Conservation (phyloP, 305 asterid genomes). For the Ruellia speciosa region DNA sequence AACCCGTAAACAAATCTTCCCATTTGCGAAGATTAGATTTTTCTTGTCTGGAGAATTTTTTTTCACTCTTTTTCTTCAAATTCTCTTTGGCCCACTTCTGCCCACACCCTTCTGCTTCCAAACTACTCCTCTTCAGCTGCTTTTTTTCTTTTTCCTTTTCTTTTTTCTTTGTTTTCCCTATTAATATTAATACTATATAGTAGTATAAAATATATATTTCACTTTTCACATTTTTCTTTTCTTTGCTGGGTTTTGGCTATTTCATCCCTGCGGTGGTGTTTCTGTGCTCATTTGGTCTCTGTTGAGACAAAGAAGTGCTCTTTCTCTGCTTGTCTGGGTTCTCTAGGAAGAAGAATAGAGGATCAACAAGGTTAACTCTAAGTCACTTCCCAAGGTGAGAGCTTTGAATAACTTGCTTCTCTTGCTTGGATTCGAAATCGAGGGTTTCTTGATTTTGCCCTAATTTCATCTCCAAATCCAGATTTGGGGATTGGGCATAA, state of each 20-base stretch:
- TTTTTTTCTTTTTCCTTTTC: constrained; percentile 24
- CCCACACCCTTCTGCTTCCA: constrained; percentile 42
- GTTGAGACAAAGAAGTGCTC: constrained; percentile 28
- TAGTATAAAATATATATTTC: neutral
- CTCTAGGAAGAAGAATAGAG: constrained; percentile 58
- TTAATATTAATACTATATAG: too few relatives aligned
- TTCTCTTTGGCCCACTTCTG: constrained; percentile 56
- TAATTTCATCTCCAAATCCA: constrained; percentile 1
- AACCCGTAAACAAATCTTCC: constrained; percentile 15
- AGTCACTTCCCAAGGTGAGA: constrained; percentile 44
- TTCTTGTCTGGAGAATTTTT: constrained; percentile 34
- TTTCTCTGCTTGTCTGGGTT: constrained; percentile 41
- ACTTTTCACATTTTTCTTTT: constrained; percentile 9
- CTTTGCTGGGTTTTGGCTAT: constrained; percentile 22
- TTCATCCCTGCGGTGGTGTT: constrained; percentile 41
- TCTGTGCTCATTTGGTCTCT: constrained; percentile 45
- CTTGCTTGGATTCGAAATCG: constrained; percentile 25
- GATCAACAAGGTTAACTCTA: constrained; percentile 30
- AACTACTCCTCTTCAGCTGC: constrained; percentile 46
- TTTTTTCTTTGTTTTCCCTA: neutral
- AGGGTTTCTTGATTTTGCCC: constrained; percentile 27
- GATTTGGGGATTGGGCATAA: constrained; percentile 22
- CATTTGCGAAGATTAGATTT: constrained; percentile 37
- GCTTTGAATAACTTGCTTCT: constrained; percentile 21
- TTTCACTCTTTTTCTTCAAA: constrained; percentile 25